These are phyloP conservation scores for Corymbia citriodora DNA, from an alignment of 441 rosid species.

Conservation along the genomic window DNA sequence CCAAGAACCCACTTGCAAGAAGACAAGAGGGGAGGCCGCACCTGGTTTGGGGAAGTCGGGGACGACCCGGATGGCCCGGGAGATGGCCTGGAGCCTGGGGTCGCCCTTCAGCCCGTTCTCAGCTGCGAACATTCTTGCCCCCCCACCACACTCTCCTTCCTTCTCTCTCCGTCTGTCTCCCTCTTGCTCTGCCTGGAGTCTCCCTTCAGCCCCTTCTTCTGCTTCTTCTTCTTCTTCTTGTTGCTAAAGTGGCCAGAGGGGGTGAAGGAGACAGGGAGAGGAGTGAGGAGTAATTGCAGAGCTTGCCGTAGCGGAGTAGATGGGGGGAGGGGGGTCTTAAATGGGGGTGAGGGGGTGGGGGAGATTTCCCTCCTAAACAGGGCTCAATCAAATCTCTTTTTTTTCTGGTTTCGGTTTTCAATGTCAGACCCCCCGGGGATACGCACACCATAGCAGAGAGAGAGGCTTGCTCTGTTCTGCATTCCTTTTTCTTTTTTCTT, in stretches of 20 bases:
- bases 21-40: neutral
- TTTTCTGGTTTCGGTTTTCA: neutral
- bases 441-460: too few species aligned
- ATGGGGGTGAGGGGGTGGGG: neutral
- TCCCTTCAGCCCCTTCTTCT: neutral
- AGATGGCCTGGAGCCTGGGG: slow-evolving; percentile 70
- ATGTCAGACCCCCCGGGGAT: slow-evolving; percentile 3
- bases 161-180: neutral
- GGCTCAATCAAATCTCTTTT: slow-evolving; percentile 6
- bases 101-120: slow-evolving; percentile 75
- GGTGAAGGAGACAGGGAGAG: neutral
- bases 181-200: neutral
- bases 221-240: too few species aligned
- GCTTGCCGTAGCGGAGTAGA: neutral
- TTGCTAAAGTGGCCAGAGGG: neutral
- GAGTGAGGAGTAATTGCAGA: neutral
- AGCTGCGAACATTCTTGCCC: slow-evolving; percentile 39
- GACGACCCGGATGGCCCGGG: slow-evolving; percentile 77
- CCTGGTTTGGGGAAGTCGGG: slow-evolving; percentile 93
- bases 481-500: neutral
- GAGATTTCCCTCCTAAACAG: neutral
- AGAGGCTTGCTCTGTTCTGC: neutral
- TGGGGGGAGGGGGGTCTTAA: neutral
- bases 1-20: neutral
- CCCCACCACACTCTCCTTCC: neutral